Evolutionary conservation across 2,329 filamentous ascomycete genomes (phyloP), one percentile per base, ranked within the genome.

Genomic region (Ophiostoma piceae): DNA sequence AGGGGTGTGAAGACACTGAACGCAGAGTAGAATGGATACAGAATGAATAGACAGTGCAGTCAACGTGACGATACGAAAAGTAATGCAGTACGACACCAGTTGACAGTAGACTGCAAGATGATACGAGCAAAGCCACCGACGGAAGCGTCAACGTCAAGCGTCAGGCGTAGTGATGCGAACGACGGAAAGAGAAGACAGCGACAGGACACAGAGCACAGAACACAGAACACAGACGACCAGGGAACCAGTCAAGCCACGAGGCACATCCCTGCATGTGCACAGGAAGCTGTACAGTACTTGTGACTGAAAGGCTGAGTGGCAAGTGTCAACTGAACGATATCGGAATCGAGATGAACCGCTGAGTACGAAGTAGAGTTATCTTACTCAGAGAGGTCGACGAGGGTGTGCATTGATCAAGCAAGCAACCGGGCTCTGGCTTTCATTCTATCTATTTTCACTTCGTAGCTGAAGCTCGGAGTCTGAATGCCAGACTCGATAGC

Each of bases 281-380:
- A 35, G 35, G 8, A 2, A 35, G 35, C 4, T 35, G 35, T 35
- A 35, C 35, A 22, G n/a, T 22, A 26, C 8, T 12, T 57, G 16
- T 29, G 3, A 11, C 11, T 26, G 9, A 57, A 57, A 57, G 51
- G 51, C 51, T 57, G 51, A 57, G 51, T 57, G 51, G 51, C 51
- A 57, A 57, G n/a, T 57, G 51, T 57, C 51, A 12, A 57, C 51
- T 57, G n/a, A 26, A 57, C 47, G 51, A 57, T 57, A 57, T 57
- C 22, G 11, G 51, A 26, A 57, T 26, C 5, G 51, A 26, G 9
- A 57, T 57, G 9, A 12, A 14, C 51, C 7, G 32, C 6, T 35
- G 32, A 26, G 51, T 26, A 2, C 1, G 51, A 57, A 9, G 3
- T 3, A 9, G 9, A n/a, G n/a, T n/a, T n/a, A n/a, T n/a, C n/a